Evolutionary conservation across 2,329 filamentous ascomycete genomes (phyloP).

Genomic region (Zymoseptoria pseudotritici): DNA sequence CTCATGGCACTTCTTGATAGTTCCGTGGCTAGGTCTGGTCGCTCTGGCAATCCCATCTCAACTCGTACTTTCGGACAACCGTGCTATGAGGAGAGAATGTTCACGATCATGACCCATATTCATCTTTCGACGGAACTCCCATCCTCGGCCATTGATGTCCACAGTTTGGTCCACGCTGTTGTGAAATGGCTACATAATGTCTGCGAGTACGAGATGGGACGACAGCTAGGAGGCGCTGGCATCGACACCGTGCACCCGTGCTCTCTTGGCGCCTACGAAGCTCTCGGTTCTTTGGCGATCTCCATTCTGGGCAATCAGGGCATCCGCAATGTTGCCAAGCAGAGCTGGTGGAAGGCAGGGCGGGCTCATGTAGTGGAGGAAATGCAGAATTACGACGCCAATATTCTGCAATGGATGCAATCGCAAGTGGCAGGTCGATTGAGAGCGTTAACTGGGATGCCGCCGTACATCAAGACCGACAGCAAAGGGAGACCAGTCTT

Average conservation of each 20-base stretch:
- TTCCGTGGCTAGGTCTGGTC: constrained; percentile 15
- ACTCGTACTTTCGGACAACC: constrained; percentile 13
- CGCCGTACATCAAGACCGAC: constrained; percentile 59
- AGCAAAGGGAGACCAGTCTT: constrained; percentile 51
- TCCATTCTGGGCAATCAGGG: constrained; percentile 23
- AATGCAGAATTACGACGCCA: constrained; percentile 27
- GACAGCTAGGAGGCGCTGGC: constrained; percentile 22
- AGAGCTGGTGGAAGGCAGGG: constrained; percentile 25
- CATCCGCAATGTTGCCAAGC: constrained; percentile 20
- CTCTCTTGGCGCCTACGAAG: constrained; percentile 25
- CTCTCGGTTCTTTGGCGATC: constrained; percentile 24
- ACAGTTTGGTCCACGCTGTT: constrained; percentile 19
- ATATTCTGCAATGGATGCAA: constrained; percentile 29
- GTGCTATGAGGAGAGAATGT: constrained; percentile 27
- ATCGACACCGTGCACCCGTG: constrained; percentile 21
- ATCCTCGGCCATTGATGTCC: constrained; percentile 9
- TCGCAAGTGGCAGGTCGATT: constrained; percentile 26
- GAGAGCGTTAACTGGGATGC: constrained; percentile 20
- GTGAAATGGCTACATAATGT: constrained; percentile 25
- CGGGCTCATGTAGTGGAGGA: constrained; percentile 21
- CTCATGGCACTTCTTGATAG: constrained; percentile 23
- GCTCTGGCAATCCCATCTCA: neutral
- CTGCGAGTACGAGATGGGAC: constrained; percentile 23
- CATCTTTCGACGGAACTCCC: constrained; percentile 18
- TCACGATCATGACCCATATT: constrained; percentile 23